Percentiles rank a stretch among this genome's conserved stretches.
Conservation (phyloP, 305 asterid genomes). For the Rubia peregrina region DNA sequence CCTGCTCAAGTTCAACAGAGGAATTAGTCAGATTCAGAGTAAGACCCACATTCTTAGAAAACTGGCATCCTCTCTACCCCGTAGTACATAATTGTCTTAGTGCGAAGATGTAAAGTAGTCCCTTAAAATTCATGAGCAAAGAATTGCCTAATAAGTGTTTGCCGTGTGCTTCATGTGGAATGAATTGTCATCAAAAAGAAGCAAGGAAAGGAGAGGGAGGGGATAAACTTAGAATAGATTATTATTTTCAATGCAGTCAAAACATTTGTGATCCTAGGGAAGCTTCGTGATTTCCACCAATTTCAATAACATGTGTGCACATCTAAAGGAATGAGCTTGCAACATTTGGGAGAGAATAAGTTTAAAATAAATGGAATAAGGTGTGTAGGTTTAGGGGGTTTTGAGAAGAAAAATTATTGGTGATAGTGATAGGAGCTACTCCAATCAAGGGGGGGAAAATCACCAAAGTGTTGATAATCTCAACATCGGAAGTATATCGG, state of each 20-base stretch:
- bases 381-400: neutral
- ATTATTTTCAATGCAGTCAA: too few species aligned
- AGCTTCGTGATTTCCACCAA: neutral
- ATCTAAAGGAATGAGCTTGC: neutral
- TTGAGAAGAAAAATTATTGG: neutral
- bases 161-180: too few species aligned
- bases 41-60: neutral
- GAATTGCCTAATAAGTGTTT: neutral
- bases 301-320: neutral
- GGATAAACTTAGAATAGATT: too few species aligned
- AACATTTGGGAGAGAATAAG: neutral
- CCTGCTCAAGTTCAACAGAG: conserved; percentile 36
- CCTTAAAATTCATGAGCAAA: neutral
- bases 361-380: neutral
- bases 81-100: neutral
- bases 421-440: neutral
- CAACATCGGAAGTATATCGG: neutral
- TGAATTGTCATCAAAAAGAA: too few species aligned
- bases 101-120: neutral
- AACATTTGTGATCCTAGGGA: neutral
- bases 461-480: neutral
- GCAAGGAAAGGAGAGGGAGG: too few species aligned
- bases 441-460: too few species aligned
- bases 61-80: neutral
- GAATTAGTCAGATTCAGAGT: conserved; percentile 14